A percentile compares a stretch with the other conserved stretches of the same genome.
phyloP scores from a whole-genome alignment of 1,284 basidiomycete species.

The Fomitopsis schrenkii region DNA sequence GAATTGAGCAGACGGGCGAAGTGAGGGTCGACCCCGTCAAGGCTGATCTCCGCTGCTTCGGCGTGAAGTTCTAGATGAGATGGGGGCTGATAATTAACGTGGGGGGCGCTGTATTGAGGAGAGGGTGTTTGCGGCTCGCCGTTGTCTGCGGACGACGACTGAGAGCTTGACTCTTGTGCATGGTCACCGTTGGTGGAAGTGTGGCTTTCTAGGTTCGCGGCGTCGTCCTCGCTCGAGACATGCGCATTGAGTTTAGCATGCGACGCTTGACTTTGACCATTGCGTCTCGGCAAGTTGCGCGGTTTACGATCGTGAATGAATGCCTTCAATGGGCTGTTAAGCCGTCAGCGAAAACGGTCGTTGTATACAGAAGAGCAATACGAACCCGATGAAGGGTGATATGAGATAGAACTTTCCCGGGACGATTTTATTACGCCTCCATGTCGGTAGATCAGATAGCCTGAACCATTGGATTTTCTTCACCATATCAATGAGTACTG shows the following conservation, averaged over 20 bases:
- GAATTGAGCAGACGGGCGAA: conserved; percentile 63
- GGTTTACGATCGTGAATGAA: conserved; percentile 46
- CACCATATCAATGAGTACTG: background rate
- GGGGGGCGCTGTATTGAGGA: conserved; percentile 45
- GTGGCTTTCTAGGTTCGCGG: conserved; percentile 6
- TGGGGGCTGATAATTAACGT: conserved; percentile 20
- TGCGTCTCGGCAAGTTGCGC: conserved; percentile 28
- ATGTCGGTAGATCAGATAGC: conserved; percentile 87
- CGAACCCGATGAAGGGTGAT: conserved; percentile 90
- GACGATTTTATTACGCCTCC: conserved; percentile 76
- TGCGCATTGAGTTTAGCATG: conserved; percentile 14
- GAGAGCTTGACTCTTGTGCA: conserved; percentile 61
- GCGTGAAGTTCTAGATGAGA: background rate
- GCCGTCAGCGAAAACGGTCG: background rate
- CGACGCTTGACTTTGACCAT: conserved; percentile 14
- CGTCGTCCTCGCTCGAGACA: conserved; percentile 24
- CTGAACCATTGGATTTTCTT: conserved; percentile 98
- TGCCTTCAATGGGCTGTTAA: conserved; percentile 55
- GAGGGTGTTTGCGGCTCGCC: conserved; percentile 62
- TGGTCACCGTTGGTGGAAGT: conserved; percentile 18
- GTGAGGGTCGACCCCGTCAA: conserved; percentile 53
- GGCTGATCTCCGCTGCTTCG: conserved; percentile 10
- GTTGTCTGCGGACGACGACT: conserved; percentile 57
- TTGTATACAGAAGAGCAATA: conserved; percentile 6
- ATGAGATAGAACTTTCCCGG: conserved; percentile 93